Percentiles rank a stretch among this genome's conserved stretches.
These are phyloP conservation scores for Skeletonema menzelii DNA, from an alignment of 108 stramenopile species.

Conservation along the genomic window DNA sequence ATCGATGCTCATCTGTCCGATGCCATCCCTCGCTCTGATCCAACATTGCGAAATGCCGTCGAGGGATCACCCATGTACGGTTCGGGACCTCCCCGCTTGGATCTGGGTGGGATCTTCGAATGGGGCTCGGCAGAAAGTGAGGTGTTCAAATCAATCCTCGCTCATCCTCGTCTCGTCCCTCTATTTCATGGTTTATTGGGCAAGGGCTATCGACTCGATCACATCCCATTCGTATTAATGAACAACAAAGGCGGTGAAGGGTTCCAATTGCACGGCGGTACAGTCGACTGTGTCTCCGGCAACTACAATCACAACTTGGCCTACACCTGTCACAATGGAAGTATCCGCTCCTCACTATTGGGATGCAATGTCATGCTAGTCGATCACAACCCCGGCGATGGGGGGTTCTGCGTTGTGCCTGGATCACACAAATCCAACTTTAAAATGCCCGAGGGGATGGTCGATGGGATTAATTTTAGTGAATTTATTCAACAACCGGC, in stretches of 20 bases:
- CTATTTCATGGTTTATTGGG: slow-evolving; percentile 85
- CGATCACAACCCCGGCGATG: slow-evolving; percentile 84
- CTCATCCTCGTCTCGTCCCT: slow-evolving; percentile 85
- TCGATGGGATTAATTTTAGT: slow-evolving; percentile 70
- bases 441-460: slow-evolving; percentile 85
- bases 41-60: slow-evolving; percentile 73
- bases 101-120: slow-evolving; percentile 86
- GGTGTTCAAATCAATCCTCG: slow-evolving; percentile 82
- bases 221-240: slow-evolving; percentile 82
- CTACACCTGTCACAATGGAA: slow-evolving; percentile 78
- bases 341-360: slow-evolving; percentile 67
- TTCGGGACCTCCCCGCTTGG: slow-evolving; percentile 76
- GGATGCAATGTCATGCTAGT: slow-evolving; percentile 84
- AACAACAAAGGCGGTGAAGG: slow-evolving; percentile 90
- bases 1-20: slow-evolving; percentile 74
- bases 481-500: slow-evolving; percentile 85
- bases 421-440: slow-evolving; percentile 93
- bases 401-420: slow-evolving; percentile 92
- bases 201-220: slow-evolving; percentile 92
- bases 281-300: slow-evolving; percentile 78
- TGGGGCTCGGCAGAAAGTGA: slow-evolving; percentile 75
- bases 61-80: slow-evolving; percentile 71
- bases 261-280: slow-evolving; percentile 90
- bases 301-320: slow-evolving; percentile 85
- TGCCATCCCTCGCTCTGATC: slow-evolving; percentile 67